These are phyloP conservation scores for Suillus cothurnatus DNA, from an alignment of 768 basidiomycete genomes.

Conservation along the genomic window DNA sequence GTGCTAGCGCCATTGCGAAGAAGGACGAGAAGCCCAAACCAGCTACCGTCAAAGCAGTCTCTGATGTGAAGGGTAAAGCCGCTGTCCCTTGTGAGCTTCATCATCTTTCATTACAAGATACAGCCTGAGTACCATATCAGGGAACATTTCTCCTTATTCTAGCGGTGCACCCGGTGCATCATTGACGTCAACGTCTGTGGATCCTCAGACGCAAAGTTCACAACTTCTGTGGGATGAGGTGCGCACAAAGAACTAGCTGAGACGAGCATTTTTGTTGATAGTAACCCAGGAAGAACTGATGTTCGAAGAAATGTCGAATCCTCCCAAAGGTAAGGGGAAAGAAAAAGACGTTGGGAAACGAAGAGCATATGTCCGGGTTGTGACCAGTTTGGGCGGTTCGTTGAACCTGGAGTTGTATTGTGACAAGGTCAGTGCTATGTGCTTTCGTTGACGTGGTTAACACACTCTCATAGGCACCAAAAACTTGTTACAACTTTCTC, in stretches of 20 bases:
- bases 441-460: not conserved
- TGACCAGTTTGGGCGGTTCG: constrained; percentile 90
- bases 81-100: constrained; percentile 63
- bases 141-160: constrained; percentile 92
- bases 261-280: not conserved
- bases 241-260: not conserved
- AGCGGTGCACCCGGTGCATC: constrained; percentile 91
- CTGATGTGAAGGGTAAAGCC: constrained; percentile 52
- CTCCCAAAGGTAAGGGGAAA: constrained; percentile 83
- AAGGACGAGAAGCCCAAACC: constrained; percentile 35
- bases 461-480: constrained; percentile 71
- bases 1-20: constrained; percentile 34
- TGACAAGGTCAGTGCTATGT: constrained; percentile 62
- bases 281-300: constrained; percentile 82
- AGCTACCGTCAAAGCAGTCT: constrained; percentile 33
- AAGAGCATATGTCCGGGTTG: constrained; percentile 93
- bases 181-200: constrained; percentile 89
- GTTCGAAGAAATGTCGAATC: constrained; percentile 91
- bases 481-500: constrained; percentile 98
- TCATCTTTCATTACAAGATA: not conserved
- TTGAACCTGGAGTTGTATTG: constrained; percentile 85
- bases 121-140: constrained; percentile 38
- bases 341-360: constrained; percentile 92
- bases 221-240: constrained; percentile 96
- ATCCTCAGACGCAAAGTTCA: constrained; percentile 65